These are phyloP conservation scores for Boletus vinaceobasis DNA, from an alignment of 768 basidiomycete genomes.

Conservation along the genomic window DNA sequence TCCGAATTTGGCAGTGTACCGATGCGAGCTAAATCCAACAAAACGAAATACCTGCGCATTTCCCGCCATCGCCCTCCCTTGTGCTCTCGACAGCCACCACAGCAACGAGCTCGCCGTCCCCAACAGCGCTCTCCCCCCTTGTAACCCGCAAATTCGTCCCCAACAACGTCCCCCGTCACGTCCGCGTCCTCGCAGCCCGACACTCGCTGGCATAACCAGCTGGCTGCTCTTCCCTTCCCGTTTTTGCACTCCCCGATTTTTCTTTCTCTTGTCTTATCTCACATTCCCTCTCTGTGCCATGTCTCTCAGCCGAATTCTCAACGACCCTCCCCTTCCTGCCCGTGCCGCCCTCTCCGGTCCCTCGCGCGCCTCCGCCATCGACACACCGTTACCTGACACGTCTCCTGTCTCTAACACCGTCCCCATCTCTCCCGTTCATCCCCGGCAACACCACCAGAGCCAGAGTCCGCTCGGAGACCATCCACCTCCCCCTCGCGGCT, in stretches of 20 bases:
- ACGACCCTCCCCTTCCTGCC: conserved; percentile 57
- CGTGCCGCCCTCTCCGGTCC: conserved; percentile 28
- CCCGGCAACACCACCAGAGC: conserved; percentile 27
- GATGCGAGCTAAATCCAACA: conserved; percentile 35
- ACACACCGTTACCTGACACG: conserved; percentile 21
- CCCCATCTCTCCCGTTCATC: conserved; percentile 19
- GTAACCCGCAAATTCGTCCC: not conserved
- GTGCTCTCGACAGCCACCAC: conserved; percentile 18
- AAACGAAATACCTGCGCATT: conserved; percentile 33
- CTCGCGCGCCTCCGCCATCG: conserved; percentile 20
- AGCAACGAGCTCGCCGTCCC: conserved; percentile 13
- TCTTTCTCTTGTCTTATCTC: not conserved
- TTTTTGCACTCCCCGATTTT: conserved; percentile 4
- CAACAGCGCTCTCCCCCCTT: not conserved
- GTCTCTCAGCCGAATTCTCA: conserved; percentile 79
- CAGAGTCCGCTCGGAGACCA: conserved; percentile 29
- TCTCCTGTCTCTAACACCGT: conserved; percentile 19
- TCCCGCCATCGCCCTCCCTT: conserved; percentile 32
- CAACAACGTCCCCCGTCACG: not conserved
- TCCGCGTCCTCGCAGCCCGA: not conserved
- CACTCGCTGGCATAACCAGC: not conserved
- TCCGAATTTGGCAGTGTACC: conserved; percentile 31
- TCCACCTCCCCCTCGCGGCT: conserved; percentile 32
- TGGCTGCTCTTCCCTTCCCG: not conserved
- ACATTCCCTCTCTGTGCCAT: conserved; percentile 36